Base-by-base conservation (phyloP, 768 basidiomycete genomes). In the Podaxis sp. region DNA sequence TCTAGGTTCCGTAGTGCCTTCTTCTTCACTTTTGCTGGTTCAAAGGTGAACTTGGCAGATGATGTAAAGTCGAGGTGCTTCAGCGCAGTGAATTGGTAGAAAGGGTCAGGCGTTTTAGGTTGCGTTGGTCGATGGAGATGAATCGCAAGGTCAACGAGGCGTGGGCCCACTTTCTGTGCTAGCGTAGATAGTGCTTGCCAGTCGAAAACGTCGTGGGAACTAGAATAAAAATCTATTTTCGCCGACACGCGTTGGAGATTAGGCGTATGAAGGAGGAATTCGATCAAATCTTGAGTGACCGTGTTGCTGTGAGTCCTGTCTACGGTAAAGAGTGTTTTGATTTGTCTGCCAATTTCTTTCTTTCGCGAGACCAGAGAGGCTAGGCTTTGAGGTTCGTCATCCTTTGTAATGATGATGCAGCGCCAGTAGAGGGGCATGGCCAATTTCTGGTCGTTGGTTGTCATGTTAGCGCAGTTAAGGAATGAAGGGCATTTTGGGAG, bases 1-100 rank as follows among this genome's bases (percentile, higher is more conserved):
- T 60, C 59, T 2, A 60, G 59, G 12, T 60, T 41, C 50, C 19
- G 38, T 15, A 60, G 38, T n/a, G 59, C 59, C 22, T 38, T 13
- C 51, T 60, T 52, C 11, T 27, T 33, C 22, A 52, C 49, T 19
- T 17, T n/a, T 1, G 49, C 36, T 12, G 50, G 24, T 12, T 60
- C 50, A 40, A 52, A 60, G 7, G 12, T 52, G 37, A 60, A 60
- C 19, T 25, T 52, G 9, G 59, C 59, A 2, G 51, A 52, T 17
- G 59, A 60, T 12, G 59, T 38, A 19, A 53, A 52, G 38, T 53
- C 40, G 24, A 60, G 51, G 24, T 41, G 12, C 37, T 27, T 60
- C 24, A 60, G 29, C 25, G 51, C 36, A 6, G 25, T 43, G 11
- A 60, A 53, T 37, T n/a, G 6, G 24, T 60, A 60, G n/a, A 60